Evolutionary conservation across 179 eudicot species (phyloP), one percentile per base, ranked within the genome.

Genomic region (Nepenthes alata): DNA sequence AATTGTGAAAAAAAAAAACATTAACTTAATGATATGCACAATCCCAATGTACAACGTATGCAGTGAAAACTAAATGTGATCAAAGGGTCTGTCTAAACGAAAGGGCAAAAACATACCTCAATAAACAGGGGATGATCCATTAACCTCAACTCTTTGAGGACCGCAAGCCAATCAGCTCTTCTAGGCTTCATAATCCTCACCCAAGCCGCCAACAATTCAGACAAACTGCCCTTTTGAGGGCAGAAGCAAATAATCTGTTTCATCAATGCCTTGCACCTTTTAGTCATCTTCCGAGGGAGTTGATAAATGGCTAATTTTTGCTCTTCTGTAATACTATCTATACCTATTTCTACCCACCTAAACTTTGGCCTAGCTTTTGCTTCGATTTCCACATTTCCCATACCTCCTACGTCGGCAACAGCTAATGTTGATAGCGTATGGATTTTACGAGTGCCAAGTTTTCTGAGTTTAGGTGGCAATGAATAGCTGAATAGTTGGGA

Each of bases 151-250:
- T 86, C 87, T 41, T 84, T 91, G 53, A 91, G 85, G 58, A 89
- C 81, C 44, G 77, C 51, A 72, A 91, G 91, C 98, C 96, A 91
- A 64, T 91, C 91, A 72, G 91, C 85, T 76, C 98, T 81, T 12
- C 13, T 69, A 15, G 98, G 98, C 68, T 76, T 84, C 85, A 82
- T 89, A 69, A 88, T 73, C 68, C 38, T 76, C 45, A 80, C 91
- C 98, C 98, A 91, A 61, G 75, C 73, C 59, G 59, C 75, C 74
- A 91, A 60, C 70, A 88, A 69, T 35, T 69, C 74, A 49, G 72
- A 70, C 25, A 91, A 64, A 45, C 58, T 69, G 25, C 78, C 79
- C 62, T 81, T 80, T 55, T 83, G 79, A 25, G 77, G 45, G 7
- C 77, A 67, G 60, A 58, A 82, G 55, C 89, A 91, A 55, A 91